These are phyloP conservation scores for Termitomyces sp. DNA, from an alignment of 768 basidiomycete species.

Conservation along the genomic window DNA sequence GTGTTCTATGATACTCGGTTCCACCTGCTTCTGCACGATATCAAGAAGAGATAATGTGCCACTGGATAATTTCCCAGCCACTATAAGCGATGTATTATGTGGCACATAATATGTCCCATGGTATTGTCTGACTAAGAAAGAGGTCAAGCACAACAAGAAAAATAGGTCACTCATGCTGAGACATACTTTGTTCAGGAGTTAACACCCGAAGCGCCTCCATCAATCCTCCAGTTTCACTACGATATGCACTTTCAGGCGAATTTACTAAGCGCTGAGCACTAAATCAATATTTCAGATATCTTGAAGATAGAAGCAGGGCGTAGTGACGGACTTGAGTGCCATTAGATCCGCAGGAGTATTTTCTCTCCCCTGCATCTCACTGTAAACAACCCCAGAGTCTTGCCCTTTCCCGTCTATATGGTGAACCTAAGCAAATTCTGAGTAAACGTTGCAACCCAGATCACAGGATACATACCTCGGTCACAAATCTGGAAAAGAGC, in stretches of 20 bases:
- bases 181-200: conserved; percentile 81
- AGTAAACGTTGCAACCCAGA: background rate
- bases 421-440: conserved; percentile 58
- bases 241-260: conserved; percentile 78
- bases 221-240: conserved; percentile 95
- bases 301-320: background rate
- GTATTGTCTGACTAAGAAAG: conserved; percentile 72
- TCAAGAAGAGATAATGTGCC: conserved; percentile 72
- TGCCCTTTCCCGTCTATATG: conserved; percentile 89
- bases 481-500: conserved; percentile 38
- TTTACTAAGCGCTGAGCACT: conserved; percentile 68
- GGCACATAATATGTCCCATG: conserved; percentile 90
- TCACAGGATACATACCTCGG: conserved; percentile 38
- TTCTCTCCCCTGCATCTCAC: conserved; percentile 95
- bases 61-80: conserved; percentile 79
- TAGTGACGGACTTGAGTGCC: conserved; percentile 62
- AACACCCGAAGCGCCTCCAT: conserved; percentile 88
- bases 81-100: conserved; percentile 86
- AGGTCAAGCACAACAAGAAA: conserved; percentile 1
- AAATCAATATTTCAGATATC: background rate
- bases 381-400: conserved; percentile 94
- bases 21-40: conserved; percentile 78
- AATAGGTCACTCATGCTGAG: background rate
- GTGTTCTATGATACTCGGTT: conserved; percentile 76
- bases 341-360: conserved; percentile 91